phyloP scores from a whole-genome alignment of 768 basidiomycete genomes.

The Termitomyces sp. region DNA sequence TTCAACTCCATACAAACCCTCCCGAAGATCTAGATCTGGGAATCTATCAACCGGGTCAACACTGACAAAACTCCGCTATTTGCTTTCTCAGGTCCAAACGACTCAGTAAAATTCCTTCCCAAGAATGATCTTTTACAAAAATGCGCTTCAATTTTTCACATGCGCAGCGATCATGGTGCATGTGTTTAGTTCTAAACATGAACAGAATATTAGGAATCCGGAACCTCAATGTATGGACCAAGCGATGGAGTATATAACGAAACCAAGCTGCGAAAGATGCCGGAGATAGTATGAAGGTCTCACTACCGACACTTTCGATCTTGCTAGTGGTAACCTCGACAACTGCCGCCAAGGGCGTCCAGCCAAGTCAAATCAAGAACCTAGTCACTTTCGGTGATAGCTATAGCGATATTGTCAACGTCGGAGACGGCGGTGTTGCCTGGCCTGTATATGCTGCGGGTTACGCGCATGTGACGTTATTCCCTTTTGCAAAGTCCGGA shows the following conservation, averaged over 20 bases:
- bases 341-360: slow-evolving; percentile 19
- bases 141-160: too few species aligned
- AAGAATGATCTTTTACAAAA: too few species aligned
- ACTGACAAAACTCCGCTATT: too few species aligned
- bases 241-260: neutral
- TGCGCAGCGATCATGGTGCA: too few species aligned
- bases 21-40: too few species aligned
- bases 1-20: too few species aligned
- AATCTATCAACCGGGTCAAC: too few species aligned
- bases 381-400: slow-evolving; percentile 67
- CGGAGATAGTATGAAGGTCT: neutral
- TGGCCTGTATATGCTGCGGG: slow-evolving; percentile 61
- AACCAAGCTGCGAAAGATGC: neutral
- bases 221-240: too few species aligned
- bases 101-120: too few species aligned
- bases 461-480: slow-evolving; percentile 47
- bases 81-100: too few species aligned
- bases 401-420: slow-evolving; percentile 47
- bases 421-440: slow-evolving; percentile 38
- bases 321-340: neutral
- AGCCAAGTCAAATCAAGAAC: slow-evolving; percentile 50
- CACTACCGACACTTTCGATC: neutral
- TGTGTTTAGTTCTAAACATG: neutral
- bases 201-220: neutral
- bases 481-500: slow-evolving; percentile 56